Evolutionary conservation across 1,139 yeast genomes (phyloP).

Genomic region (Pichia sp.): DNA sequence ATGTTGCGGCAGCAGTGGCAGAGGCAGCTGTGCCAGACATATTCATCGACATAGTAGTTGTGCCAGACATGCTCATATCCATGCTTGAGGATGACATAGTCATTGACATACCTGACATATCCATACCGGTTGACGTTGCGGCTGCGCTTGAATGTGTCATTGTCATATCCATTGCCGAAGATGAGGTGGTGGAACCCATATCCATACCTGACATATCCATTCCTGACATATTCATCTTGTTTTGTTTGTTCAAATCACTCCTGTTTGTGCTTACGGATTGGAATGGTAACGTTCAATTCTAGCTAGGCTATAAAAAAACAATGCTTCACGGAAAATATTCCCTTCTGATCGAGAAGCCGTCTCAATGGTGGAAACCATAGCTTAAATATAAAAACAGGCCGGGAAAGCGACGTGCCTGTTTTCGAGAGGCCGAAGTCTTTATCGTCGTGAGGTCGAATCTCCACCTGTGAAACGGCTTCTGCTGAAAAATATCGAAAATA

Average conservation of each 20-base stretch:
- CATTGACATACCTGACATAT: constrained; percentile 15
- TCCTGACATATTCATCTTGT: neutral
- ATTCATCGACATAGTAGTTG: neutral
- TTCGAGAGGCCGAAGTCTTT: neutral
- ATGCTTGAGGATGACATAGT: constrained; percentile 1
- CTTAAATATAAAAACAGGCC: neutral
- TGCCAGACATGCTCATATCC: neutral
- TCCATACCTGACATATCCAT: constrained; percentile 17
- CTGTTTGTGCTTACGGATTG: too few species aligned
- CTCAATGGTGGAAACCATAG: neutral
- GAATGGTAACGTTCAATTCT: too few species aligned
- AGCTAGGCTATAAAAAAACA: too few species aligned
- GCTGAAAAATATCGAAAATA: neutral
- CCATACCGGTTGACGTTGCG: neutral
- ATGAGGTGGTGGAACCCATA: constrained; percentile 10
- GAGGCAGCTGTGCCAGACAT: neutral
- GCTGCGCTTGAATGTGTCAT: neutral
- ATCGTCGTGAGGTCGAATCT: neutral
- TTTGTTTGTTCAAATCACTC: neutral
- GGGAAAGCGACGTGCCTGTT: neutral
- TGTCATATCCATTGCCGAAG: constrained; percentile 3
- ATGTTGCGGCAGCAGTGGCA: constrained; percentile 6
- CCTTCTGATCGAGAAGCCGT: too few species aligned
- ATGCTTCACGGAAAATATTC: too few species aligned
- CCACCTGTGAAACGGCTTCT: neutral